Conservation (phyloP, 2,329 filamentous ascomycete genomes). For the Fusarium abutilonis region DNA sequence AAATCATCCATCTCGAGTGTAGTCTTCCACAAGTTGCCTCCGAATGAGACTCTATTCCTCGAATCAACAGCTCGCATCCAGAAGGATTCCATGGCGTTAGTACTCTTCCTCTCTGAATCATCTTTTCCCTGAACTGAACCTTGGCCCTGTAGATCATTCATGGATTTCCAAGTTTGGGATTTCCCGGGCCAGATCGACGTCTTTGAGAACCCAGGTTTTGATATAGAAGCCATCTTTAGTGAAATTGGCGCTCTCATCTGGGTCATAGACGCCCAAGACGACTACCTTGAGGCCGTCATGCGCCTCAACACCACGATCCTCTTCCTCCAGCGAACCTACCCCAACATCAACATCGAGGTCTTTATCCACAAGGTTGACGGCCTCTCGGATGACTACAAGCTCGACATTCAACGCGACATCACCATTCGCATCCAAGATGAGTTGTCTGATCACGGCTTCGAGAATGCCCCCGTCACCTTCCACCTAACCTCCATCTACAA, state of each 20-base stretch:
- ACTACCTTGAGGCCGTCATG: slow-evolving; percentile 91
- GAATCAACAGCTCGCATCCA: slow-evolving; percentile 95
- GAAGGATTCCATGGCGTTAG: slow-evolving; percentile 94
- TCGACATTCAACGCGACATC: slow-evolving; percentile 96
- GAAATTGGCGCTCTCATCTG: slow-evolving; percentile 95
- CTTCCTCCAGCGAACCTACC: slow-evolving; percentile 86
- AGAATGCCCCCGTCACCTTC: slow-evolving; percentile 93
- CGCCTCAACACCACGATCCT: slow-evolving; percentile 90
- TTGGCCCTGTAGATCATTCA: slow-evolving; percentile 77
- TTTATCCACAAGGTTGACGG: slow-evolving; percentile 99
- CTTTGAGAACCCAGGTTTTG: slow-evolving; percentile 87
- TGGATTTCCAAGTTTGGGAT: slow-evolving; percentile 99
- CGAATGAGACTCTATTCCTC: slow-evolving; percentile 93
- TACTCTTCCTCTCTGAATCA: slow-evolving; percentile 26
- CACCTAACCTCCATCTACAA: slow-evolving; percentile 99
- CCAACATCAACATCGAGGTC: slow-evolving; percentile 95
- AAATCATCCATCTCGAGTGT: slow-evolving; percentile 99
- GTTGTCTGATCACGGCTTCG: slow-evolving; percentile 89
- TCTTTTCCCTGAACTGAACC: slow-evolving; percentile 1
- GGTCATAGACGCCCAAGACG: slow-evolving; percentile 98
- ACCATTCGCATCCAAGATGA: slow-evolving; percentile 97
- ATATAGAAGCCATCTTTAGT: slow-evolving; percentile 92
- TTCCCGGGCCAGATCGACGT: slow-evolving; percentile 92
- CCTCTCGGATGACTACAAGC: slow-evolving; percentile 95
- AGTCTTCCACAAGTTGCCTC: slow-evolving; percentile 98